Base-by-base conservation (phyloP, 805 yeast genomes). In the Cyberlindnera petersonii region DNA sequence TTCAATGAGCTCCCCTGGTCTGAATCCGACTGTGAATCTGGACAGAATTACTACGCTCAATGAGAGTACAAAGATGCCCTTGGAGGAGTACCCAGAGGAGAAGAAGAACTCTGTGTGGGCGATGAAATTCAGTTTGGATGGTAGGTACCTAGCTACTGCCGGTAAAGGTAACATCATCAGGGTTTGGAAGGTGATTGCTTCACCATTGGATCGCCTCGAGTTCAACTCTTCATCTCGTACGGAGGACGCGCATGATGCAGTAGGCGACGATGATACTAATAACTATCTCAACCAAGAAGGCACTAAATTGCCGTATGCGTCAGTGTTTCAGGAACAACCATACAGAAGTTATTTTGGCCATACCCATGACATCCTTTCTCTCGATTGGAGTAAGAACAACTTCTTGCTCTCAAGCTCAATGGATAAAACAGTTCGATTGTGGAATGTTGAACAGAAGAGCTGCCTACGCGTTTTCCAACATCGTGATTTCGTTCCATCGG, bases 381-480 rank as follows among this genome's bases (percentile, higher is more conserved):
- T 89, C 24, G 86, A 85, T 52, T 89, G 97, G 97, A 82, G 94
- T 36, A 82, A 81, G 50, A 88, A 87, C 61, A 82, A 82, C 56
- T 89, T 89, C 50, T 57, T 91, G 22, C 57, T 87, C 1, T 71
- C 93, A 0, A 80, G 93, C 4, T 83, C 95, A 2, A 83, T 85
- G 82, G 98, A 89, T 61, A 73, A 76, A 46, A 82, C 94, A 0
- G 95, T 79, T 2, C 75, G 76, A 47, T 63, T 89, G 33, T 89
- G 97, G 96, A 94, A 89, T 58, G 73, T 82, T 10, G 86, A 84
- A 27, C 69, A 89, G 34, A 63, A 61, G 2, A 70, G 66, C 13
- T 77, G 86, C 36, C 63, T 89, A 14, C 72, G 82, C 33, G 69
- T 78, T 1, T 88, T 84, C 52, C 57, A 61, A 10, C 89, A 86